phyloP scores from a whole-genome alignment of 2,329 filamentous ascomycete genomes.

The Ophidiomyces ophidiicola region DNA sequence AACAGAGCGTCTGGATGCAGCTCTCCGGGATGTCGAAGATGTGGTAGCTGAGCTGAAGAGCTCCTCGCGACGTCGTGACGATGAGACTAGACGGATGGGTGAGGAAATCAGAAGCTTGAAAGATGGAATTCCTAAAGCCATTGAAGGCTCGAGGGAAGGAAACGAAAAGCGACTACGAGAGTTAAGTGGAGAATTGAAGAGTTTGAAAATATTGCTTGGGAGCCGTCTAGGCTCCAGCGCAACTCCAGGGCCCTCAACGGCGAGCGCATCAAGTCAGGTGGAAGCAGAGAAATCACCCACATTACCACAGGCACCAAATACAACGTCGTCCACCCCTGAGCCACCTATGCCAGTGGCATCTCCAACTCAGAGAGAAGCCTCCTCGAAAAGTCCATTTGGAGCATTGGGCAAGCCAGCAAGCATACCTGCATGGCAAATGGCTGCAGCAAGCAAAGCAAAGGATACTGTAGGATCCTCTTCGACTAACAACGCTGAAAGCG shows the following conservation, averaged over 20 bases:
- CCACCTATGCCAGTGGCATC: slow-evolving; percentile 19
- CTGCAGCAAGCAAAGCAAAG: slow-evolving; percentile 46
- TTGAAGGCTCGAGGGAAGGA: slow-evolving; percentile 74
- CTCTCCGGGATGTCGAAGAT: slow-evolving; percentile 70
- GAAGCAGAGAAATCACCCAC: slow-evolving; percentile 21
- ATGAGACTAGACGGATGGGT: slow-evolving; percentile 72
- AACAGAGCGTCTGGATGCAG: slow-evolving; percentile 68
- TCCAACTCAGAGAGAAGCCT: slow-evolving; percentile 22
- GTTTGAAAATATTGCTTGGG: slow-evolving; percentile 73
- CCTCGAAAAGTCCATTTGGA: slow-evolving; percentile 38
- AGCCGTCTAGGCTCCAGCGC: slow-evolving; percentile 43
- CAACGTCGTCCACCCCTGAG: slow-evolving; percentile 18
- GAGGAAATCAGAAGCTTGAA: slow-evolving; percentile 76
- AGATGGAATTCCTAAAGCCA: slow-evolving; percentile 73
- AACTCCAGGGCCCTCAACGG: slow-evolving; percentile 22
- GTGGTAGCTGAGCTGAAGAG: slow-evolving; percentile 73
- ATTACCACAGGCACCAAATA: slow-evolving; percentile 16
- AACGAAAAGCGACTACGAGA: slow-evolving; percentile 74
- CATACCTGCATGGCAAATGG: slow-evolving; percentile 71
- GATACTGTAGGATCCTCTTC: slow-evolving; percentile 22
- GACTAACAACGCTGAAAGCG: slow-evolving; percentile 17
- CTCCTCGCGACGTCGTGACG: slow-evolving; percentile 67
- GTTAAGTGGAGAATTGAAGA: slow-evolving; percentile 75
- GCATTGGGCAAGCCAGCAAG: slow-evolving; percentile 46
- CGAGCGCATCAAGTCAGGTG: slow-evolving; percentile 18